Evolutionary conservation across 192 early-diverging fungal genomes (phyloP).

Genomic region (Powellomyces hirtus): DNA sequence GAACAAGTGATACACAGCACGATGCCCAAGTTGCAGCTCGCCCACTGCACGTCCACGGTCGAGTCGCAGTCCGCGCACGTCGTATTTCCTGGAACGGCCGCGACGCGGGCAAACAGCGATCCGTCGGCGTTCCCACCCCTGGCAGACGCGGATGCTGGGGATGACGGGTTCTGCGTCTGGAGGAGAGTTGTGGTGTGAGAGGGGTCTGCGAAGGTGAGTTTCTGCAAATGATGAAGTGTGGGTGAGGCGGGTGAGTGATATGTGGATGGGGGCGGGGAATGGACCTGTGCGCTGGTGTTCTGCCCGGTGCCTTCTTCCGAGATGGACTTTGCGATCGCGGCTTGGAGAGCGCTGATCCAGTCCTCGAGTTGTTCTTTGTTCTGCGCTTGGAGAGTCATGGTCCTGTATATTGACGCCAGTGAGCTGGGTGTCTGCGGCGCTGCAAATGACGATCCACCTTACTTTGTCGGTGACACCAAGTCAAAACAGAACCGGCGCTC

Average conservation of each 20-base stretch:
- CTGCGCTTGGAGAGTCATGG: slow-evolving; percentile 58
- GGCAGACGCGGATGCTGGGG: background rate
- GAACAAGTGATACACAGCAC: slow-evolving; percentile 86
- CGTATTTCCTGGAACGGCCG: slow-evolving; percentile 37
- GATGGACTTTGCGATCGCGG: slow-evolving; percentile 41
- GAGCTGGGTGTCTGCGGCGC: background rate
- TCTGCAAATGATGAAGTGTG: background rate
- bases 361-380: slow-evolving; percentile 63
- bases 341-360: slow-evolving; percentile 58
- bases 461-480: slow-evolving; percentile 61
- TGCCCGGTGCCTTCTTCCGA: slow-evolving; percentile 19
- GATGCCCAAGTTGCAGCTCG: slow-evolving; percentile 76
- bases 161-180: background rate
- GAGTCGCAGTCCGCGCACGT: slow-evolving; percentile 58
- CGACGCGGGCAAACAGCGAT: background rate
- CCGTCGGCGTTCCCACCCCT: background rate
- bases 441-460: slow-evolving; percentile 17
- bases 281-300: background rate
- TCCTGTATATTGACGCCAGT: background rate
- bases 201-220: slow-evolving; percentile 19
- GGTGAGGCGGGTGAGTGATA: too few species aligned
- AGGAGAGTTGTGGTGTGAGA: background rate
- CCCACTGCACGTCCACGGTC: slow-evolving; percentile 74
- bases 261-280: too few species aligned
- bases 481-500: slow-evolving; percentile 70